Conservation (phyloP, 495 filamentous ascomycete species). For the Monascus purpureus region DNA sequence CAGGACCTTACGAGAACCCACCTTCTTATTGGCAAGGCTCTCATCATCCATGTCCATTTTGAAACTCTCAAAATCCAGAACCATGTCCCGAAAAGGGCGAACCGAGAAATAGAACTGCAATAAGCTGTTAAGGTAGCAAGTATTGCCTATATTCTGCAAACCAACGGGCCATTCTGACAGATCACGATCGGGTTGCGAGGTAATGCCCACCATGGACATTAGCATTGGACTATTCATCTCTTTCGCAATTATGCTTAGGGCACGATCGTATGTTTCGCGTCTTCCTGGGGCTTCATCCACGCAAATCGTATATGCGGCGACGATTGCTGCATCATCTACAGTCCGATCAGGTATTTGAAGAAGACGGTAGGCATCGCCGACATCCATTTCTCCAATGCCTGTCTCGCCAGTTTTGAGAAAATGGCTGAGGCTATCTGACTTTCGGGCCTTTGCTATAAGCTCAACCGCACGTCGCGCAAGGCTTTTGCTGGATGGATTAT, state of each 20-base stretch:
- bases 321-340: constrained; percentile 34
- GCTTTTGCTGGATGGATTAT: constrained; percentile 32
- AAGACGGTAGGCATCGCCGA: constrained; percentile 40
- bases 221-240: constrained; percentile 31
- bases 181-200: constrained; percentile 18
- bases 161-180: constrained; percentile 57
- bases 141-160: constrained; percentile 86
- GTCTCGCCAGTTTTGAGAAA: constrained; percentile 43
- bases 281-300: constrained; percentile 35
- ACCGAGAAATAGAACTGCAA: constrained; percentile 92
- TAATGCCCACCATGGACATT: constrained; percentile 20
- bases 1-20: constrained; percentile 47
- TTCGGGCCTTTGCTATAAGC: constrained; percentile 41
- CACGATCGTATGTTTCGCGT: constrained; percentile 30
- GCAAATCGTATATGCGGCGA: constrained; percentile 36
- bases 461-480: constrained; percentile 39
- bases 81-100: constrained; percentile 64
- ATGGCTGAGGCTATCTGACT: constrained; percentile 37
- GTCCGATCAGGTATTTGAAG: constrained; percentile 41
- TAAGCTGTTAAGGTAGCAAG: constrained; percentile 94
- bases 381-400: constrained; percentile 39
- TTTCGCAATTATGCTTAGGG: constrained; percentile 36
- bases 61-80: constrained; percentile 55
- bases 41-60: constrained; percentile 50
- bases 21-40: constrained; percentile 44